Percentiles rank a stretch among this genome's conserved stretches.
These are phyloP conservation scores for Stylonectria norvegica DNA, from an alignment of 2,329 filamentous ascomycete genomes.

Conservation along the genomic window DNA sequence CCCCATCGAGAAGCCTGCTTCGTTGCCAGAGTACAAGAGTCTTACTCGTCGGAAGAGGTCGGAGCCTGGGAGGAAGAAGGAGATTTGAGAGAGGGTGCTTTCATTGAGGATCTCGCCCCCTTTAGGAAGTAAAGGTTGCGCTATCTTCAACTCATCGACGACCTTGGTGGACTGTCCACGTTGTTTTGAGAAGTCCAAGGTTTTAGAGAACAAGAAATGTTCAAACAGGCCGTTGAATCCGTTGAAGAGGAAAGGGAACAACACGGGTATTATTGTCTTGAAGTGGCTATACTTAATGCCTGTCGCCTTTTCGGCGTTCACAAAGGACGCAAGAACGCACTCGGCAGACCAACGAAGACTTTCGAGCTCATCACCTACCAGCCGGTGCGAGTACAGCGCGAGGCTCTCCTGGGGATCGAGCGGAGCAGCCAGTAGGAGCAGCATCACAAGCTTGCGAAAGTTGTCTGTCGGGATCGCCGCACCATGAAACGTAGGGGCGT, in stretches of 20 bases:
- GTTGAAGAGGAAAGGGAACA: slow-evolving; percentile 64
- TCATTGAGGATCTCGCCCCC: slow-evolving; percentile 61
- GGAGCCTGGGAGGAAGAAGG: slow-evolving; percentile 65
- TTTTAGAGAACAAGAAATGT: slow-evolving; percentile 71
- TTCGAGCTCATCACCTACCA: slow-evolving; percentile 54
- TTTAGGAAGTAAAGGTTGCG: slow-evolving; percentile 50
- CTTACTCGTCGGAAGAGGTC: slow-evolving; percentile 64
- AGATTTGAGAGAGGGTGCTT: slow-evolving; percentile 65
- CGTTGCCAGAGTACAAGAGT: slow-evolving; percentile 66
- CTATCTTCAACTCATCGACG: slow-evolving; percentile 21
- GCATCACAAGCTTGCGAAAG: slow-evolving; percentile 65
- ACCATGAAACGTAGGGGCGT: slow-evolving; percentile 51
- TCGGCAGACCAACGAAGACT: slow-evolving; percentile 60
- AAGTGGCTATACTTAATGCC: slow-evolving; percentile 62
- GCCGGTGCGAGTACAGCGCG: slow-evolving; percentile 55
- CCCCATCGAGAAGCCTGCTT: slow-evolving; percentile 73
- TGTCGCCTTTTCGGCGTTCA: slow-evolving; percentile 60
- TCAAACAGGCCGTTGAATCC: slow-evolving; percentile 69
- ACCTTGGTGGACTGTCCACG: slow-evolving; percentile 28
- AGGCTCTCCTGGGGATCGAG: slow-evolving; percentile 63
- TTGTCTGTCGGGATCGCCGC: slow-evolving; percentile 73
- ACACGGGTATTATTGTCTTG: slow-evolving; percentile 54
- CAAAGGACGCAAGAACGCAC: slow-evolving; percentile 62
- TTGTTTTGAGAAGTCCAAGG: slow-evolving; percentile 61
- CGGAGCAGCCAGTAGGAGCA: slow-evolving; percentile 65